These are phyloP conservation scores for Aspergillus hortae DNA, from an alignment of 2,329 filamentous ascomycete species.

Conservation along the genomic window DNA sequence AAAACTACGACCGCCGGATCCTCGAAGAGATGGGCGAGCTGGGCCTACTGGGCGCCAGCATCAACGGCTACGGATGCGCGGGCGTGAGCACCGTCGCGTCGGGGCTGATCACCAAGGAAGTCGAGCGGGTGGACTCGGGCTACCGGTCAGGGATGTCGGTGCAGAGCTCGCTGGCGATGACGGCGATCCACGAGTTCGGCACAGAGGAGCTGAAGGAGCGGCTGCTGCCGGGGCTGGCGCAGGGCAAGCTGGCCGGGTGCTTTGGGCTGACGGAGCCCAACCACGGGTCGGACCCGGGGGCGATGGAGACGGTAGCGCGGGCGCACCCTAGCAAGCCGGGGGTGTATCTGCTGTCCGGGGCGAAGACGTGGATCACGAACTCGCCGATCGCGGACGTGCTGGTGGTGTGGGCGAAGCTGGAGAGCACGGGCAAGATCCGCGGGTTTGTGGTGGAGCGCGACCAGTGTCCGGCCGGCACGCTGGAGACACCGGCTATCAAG, in stretches of 20 bases:
- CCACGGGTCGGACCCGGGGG: conserved; percentile 85
- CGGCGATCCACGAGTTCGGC: conserved; percentile 83
- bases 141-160: conserved; percentile 93
- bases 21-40: conserved; percentile 89
- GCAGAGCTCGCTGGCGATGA: conserved; percentile 90
- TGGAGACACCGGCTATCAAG: conserved; percentile 89
- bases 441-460: conserved; percentile 87
- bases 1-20: conserved; percentile 81
- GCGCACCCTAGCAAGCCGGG: conserved; percentile 80
- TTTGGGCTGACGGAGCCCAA: conserved; percentile 92
- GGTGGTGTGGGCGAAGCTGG: conserved; percentile 88
- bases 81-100: conserved; percentile 83
- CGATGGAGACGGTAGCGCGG: conserved; percentile 84
- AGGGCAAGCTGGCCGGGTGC: conserved; percentile 76
- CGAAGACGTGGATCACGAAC: conserved; percentile 96
- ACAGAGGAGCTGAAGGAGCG: conserved; percentile 83
- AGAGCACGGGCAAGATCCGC: conserved; percentile 87
- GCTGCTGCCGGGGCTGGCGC: conserved; percentile 75
- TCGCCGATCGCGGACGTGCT: conserved; percentile 83
- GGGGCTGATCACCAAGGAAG: conserved; percentile 85
- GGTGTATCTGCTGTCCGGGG: conserved; percentile 71
- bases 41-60: conserved; percentile 80
- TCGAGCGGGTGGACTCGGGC: conserved; percentile 86
- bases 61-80: conserved; percentile 83
- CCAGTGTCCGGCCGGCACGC: conserved; percentile 78